These are phyloP conservation scores for Pyrrhoderma noxium DNA, from an alignment of 1,284 basidiomycete species.

Conservation along the genomic window DNA sequence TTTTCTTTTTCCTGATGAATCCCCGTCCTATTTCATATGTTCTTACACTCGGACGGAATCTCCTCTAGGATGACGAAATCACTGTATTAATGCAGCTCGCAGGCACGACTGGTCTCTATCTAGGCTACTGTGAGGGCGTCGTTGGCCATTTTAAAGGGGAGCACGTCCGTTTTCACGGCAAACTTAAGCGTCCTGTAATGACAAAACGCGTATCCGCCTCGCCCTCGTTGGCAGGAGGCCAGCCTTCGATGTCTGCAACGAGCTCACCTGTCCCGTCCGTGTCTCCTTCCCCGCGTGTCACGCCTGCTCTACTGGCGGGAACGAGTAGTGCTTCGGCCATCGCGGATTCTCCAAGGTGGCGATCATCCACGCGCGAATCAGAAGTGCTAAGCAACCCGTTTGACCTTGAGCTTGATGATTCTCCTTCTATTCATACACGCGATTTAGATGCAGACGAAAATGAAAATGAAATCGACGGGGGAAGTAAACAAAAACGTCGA, in stretches of 20 bases:
- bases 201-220: constrained; percentile 44
- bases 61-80: constrained; percentile 76
- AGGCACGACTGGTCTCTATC: constrained; percentile 22
- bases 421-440: background rate
- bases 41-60: too few species aligned
- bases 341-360: background rate
- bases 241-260: constrained; percentile 25
- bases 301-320: background rate
- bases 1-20: background rate
- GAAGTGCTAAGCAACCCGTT: constrained; percentile 12
- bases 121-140: constrained; percentile 88
- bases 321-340: background rate
- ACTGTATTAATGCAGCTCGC: constrained; percentile 71
- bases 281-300: constrained; percentile 12
- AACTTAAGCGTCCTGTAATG: constrained; percentile 76
- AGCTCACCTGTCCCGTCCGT: constrained; percentile 13
- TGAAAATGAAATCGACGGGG: background rate
- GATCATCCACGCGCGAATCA: constrained; percentile 6
- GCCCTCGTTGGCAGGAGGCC: constrained; percentile 5
- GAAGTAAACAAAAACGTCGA: background rate
- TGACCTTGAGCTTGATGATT: constrained; percentile 13
- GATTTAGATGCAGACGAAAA: background rate
- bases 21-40: background rate
- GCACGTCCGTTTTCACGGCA: constrained; percentile 67
- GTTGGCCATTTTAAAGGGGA: constrained; percentile 72